A percentile compares a stretch with the other conserved stretches of the same genome.
These are phyloP conservation scores for Globisporangium okanoganense DNA, from an alignment of 352 stramenopile genomes.

Conservation along the genomic window DNA sequence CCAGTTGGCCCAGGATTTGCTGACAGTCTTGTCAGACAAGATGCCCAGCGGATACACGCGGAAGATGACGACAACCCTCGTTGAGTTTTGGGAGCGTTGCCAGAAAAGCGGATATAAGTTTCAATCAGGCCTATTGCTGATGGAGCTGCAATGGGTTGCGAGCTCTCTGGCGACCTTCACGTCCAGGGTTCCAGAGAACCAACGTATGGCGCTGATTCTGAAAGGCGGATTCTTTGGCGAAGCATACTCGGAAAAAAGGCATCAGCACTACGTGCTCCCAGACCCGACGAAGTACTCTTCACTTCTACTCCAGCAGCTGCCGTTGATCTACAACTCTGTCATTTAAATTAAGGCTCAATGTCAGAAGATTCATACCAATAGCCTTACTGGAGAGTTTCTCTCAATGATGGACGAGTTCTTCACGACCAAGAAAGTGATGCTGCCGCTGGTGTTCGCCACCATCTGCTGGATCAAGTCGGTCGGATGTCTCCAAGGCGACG, in stretches of 20 bases:
- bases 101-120: conserved; percentile 17
- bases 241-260: conserved; percentile 20
- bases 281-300: conserved; percentile 12
- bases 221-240: conserved; percentile 19
- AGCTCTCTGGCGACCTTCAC: conserved; percentile 20
- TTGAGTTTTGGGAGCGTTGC: conserved; percentile 10
- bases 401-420: conserved; percentile 24
- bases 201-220: conserved; percentile 5
- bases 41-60: background rate
- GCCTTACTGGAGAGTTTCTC: conserved; percentile 18
- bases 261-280: conserved; percentile 18
- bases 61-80: background rate
- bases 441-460: conserved; percentile 25
- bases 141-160: conserved; percentile 16
- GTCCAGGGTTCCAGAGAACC: conserved; percentile 11
- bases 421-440: conserved; percentile 16
- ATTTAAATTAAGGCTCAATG: conserved; percentile 10
- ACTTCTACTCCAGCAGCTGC: conserved; percentile 22
- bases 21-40: conserved; percentile 13
- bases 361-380: background rate
- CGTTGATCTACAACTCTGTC: conserved; percentile 21
- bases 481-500: conserved; percentile 24
- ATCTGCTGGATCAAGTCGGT: conserved; percentile 32
- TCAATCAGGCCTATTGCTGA: conserved; percentile 18
- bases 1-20: conserved; percentile 17